phyloP scores from a whole-genome alignment of 169 alveolate genomes.

The Theileria sp. region DNA sequence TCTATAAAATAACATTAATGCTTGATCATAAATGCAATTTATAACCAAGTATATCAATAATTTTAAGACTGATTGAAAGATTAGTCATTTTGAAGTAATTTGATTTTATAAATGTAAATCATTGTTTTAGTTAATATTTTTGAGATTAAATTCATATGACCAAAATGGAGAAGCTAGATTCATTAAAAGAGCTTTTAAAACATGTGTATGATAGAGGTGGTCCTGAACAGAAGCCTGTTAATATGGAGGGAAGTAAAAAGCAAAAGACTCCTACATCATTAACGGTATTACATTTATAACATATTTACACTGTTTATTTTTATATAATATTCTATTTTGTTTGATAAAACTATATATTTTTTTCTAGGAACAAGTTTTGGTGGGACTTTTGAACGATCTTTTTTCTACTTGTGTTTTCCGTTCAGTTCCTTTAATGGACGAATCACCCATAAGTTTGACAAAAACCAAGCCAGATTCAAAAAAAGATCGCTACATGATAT shows the following conservation, averaged over 20 bases:
- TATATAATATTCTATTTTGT: not conserved
- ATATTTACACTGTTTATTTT: not conserved
- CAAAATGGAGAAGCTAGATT: not conserved
- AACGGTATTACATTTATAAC: slow-evolving; percentile 22
- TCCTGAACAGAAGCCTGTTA: not conserved
- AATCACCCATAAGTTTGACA: slow-evolving; percentile 4
- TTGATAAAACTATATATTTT: not conserved
- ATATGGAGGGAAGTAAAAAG: not conserved
- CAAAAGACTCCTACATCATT: slow-evolving; percentile 41
- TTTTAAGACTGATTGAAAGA: not conserved
- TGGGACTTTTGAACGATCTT: slow-evolving; percentile 53
- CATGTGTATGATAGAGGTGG: not conserved
- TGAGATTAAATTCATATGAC: not conserved
- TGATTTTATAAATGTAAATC: not conserved
- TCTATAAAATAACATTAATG: not conserved
- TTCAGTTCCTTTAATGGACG: slow-evolving; percentile 9
- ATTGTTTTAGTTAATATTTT: not conserved
- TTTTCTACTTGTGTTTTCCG: slow-evolving; percentile 51
- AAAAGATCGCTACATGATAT: slow-evolving; percentile 29
- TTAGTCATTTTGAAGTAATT: not conserved
- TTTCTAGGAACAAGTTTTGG: slow-evolving; percentile 55
- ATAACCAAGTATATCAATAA: not conserved
- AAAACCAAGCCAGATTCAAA: not conserved
- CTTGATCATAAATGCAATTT: not conserved
- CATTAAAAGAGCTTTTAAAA: not conserved